A percentile compares a stretch with the other conserved stretches of the same genome.
phyloP scores from a whole-genome alignment of 768 basidiomycete species.

The Lenzites betulinus region DNA sequence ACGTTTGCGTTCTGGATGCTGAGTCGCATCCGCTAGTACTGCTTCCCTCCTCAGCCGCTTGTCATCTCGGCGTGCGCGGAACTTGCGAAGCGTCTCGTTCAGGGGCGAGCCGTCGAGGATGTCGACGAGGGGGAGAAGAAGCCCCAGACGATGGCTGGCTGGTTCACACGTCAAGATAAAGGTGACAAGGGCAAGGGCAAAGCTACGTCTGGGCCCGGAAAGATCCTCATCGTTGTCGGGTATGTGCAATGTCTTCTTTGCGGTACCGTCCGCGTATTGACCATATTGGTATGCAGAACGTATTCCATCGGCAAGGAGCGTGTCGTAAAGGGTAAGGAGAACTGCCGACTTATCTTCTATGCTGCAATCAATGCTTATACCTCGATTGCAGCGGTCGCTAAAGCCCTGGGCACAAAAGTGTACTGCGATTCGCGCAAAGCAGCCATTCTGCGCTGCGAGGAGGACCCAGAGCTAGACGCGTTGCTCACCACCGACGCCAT shows the following conservation, averaged over 20 bases:
- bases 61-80: slow-evolving; percentile 93
- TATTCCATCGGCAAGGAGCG: slow-evolving; percentile 98
- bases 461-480: slow-evolving; percentile 77
- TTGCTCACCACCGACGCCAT: slow-evolving; percentile 77
- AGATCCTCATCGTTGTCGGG: slow-evolving; percentile 72
- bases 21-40: slow-evolving; percentile 55
- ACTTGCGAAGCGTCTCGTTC: slow-evolving; percentile 61
- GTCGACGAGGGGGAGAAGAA: slow-evolving; percentile 27
- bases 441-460: slow-evolving; percentile 80
- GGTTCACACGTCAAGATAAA: slow-evolving; percentile 42
- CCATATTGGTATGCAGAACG: slow-evolving; percentile 52
- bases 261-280: neutral
- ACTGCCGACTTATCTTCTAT: too few species aligned
- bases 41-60: slow-evolving; percentile 92
- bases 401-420: slow-evolving; percentile 76
- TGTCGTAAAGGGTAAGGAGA: slow-evolving; percentile 80
- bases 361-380: neutral
- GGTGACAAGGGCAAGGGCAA: slow-evolving; percentile 37
- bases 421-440: slow-evolving; percentile 89
- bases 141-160: slow-evolving; percentile 48
- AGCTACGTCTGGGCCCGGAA: slow-evolving; percentile 34
- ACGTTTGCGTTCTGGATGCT: neutral
- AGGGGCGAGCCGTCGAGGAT: slow-evolving; percentile 38
- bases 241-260: slow-evolving; percentile 33
- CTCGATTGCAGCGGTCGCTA: slow-evolving; percentile 68